Evolutionary conservation across 2,329 filamentous ascomycete species (phyloP).

Genomic region (Pseudogymnoascus verrucosus): DNA sequence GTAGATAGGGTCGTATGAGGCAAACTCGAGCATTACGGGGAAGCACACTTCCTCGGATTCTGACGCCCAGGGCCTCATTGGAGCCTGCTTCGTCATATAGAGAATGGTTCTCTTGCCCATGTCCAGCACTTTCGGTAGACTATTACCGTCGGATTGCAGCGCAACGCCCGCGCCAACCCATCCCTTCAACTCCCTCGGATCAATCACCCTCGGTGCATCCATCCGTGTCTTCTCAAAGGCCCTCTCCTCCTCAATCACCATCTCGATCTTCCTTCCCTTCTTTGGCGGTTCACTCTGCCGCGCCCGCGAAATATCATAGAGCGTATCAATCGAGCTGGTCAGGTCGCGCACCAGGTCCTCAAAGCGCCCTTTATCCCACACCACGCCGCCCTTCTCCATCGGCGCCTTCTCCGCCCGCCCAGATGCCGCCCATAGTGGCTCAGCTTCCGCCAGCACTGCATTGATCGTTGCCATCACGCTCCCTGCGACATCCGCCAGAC

Average conservation of each 20-base stretch:
- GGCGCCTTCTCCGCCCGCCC: conserved; percentile 36
- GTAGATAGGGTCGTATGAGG: conserved; percentile 54
- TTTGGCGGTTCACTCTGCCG: conserved; percentile 30
- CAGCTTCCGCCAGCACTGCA: conserved; percentile 68
- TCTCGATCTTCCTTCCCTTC: background rate
- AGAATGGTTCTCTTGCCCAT: conserved; percentile 23
- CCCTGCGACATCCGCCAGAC: conserved; percentile 66
- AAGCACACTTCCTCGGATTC: background rate
- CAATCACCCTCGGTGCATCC: conserved; percentile 52
- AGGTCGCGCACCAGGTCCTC: conserved; percentile 67
- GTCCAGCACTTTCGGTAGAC: background rate
- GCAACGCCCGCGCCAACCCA: background rate
- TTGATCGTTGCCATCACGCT: conserved; percentile 76
- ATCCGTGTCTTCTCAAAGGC: conserved; percentile 52
- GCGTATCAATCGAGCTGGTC: conserved; percentile 69
- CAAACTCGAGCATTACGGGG: conserved; percentile 64
- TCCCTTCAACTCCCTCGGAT: conserved; percentile 31
- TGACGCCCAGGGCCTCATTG: background rate
- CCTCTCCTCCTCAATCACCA: conserved; percentile 27
- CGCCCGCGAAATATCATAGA: conserved; percentile 68
- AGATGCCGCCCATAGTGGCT: conserved; percentile 60
- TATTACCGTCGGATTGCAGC: background rate
- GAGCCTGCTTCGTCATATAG: conserved; percentile 2
- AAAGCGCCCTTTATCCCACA: conserved; percentile 65
- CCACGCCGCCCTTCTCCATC: conserved; percentile 50